A percentile compares a stretch with the other conserved stretches of the same genome.
phyloP scores from a whole-genome alignment of 169 alveolate species.

The Blepharisma undulans region DNA sequence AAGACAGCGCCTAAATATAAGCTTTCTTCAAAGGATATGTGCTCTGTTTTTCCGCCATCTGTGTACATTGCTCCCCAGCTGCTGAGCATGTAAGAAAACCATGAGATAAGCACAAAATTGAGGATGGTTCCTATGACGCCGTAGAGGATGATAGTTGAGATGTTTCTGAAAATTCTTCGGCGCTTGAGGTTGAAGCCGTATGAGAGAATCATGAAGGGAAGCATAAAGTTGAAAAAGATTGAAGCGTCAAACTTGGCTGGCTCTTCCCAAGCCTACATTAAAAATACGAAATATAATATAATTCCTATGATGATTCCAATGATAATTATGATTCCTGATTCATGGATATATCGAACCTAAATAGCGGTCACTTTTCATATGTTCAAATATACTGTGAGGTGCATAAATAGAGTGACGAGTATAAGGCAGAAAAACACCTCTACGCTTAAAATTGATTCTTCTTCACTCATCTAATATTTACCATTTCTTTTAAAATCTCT shows the following conservation, averaged over 20 bases:
- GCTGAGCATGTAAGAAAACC: constrained; percentile 17
- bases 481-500: background rate
- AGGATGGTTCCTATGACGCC: constrained; percentile 45
- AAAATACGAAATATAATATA: background rate
- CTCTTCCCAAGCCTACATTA: background rate
- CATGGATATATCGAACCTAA: background rate
- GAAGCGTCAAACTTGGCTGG: constrained; percentile 41
- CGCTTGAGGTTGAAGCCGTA: constrained; percentile 57
- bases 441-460: background rate
- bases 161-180: constrained; percentile 52
- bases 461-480: background rate
- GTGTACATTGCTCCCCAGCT: background rate
- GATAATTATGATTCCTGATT: background rate
- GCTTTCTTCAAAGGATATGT: constrained; percentile 64
- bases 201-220: constrained; percentile 55
- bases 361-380: background rate
- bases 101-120: constrained; percentile 46
- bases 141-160: constrained; percentile 6
- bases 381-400: background rate
- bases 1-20: constrained; percentile 76
- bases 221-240: constrained; percentile 57
- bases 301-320: constrained; percentile 1
- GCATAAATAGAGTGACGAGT: background rate
- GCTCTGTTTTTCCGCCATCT: background rate
- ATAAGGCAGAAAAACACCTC: background rate